Percentiles rank a stretch among this genome's conserved stretches.
Conservation (phyloP, 495 filamentous ascomycete species). For the Bacidia gigantensis region DNA sequence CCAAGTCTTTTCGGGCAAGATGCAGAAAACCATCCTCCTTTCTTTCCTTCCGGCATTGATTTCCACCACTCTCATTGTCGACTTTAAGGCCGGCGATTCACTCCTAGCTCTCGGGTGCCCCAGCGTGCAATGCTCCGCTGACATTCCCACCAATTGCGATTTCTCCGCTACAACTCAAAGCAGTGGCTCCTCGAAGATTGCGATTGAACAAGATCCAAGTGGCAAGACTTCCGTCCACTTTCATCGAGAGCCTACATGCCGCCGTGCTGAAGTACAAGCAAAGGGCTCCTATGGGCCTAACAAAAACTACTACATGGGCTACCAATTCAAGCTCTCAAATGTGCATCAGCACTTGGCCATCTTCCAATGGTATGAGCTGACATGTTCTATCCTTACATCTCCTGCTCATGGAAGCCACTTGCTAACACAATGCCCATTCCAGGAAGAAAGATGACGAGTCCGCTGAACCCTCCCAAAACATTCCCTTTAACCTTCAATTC, state of each 20-base stretch:
- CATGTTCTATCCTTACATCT: neutral
- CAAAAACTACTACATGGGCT: constrained; percentile 25
- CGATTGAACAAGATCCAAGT: constrained; percentile 14
- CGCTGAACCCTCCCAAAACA: constrained; percentile 18
- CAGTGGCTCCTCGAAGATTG: constrained; percentile 11
- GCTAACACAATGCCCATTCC: neutral
- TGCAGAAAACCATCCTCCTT: neutral
- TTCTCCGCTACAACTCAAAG: neutral
- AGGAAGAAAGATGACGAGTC: constrained; percentile 12
- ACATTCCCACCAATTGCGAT: neutral
- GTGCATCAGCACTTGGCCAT: constrained; percentile 17
- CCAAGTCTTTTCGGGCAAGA: no score
- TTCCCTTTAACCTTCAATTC: constrained; percentile 22
- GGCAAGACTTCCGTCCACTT: constrained; percentile 18
- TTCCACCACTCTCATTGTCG: neutral
- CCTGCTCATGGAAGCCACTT: neutral
- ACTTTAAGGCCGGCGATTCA: neutral
- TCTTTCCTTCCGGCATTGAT: neutral
- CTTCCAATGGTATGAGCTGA: constrained; percentile 22
- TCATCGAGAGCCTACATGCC: constrained; percentile 21
- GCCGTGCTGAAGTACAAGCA: constrained; percentile 23
- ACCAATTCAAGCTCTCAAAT: constrained; percentile 19
- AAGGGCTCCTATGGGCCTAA: constrained; percentile 10
- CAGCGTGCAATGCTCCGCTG: neutral
- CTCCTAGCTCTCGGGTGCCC: neutral